Evolutionary conservation across 83 land plant genomes (phyloP).

Genomic region (Diphasiastrum complanatum): DNA sequence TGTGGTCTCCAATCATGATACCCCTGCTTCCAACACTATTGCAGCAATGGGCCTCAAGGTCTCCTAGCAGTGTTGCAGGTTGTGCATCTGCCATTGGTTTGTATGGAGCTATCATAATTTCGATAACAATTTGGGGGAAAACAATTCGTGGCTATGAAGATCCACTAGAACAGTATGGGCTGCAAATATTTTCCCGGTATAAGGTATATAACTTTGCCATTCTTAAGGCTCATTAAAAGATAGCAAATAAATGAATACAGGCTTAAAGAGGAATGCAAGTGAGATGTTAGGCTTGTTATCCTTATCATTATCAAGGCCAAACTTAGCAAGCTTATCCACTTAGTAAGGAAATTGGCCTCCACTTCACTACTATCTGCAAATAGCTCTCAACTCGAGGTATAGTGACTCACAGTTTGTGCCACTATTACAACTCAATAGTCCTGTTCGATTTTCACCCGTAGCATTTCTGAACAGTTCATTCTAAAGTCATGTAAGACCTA

Average conservation of each 20-base stretch:
- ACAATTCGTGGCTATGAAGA: conserved; percentile 80
- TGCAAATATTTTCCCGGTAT: conserved; percentile 38
- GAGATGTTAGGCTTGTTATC: background rate
- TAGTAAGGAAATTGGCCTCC: too few relatives aligned
- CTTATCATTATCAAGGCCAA: background rate
- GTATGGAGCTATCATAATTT: conserved; percentile 57
- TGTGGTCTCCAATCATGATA: conserved; percentile 86
- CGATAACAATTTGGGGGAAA: conserved; percentile 81
- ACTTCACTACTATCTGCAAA: too few relatives aligned
- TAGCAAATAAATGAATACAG: background rate
- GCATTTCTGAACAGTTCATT: too few relatives aligned
- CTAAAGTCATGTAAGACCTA: too few relatives aligned
- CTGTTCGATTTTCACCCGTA: too few relatives aligned
- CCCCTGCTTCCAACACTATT: conserved; percentile 79
- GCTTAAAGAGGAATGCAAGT: background rate
- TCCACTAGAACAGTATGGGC: conserved; percentile 72
- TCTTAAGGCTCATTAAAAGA: background rate
- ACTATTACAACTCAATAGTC: too few relatives aligned
- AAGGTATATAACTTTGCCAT: conserved; percentile 48
- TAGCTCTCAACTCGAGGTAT: too few relatives aligned
- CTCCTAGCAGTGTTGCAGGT: conserved; percentile 45
- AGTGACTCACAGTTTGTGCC: too few relatives aligned
- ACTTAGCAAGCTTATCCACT: background rate
- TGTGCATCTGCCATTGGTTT: conserved; percentile 62
- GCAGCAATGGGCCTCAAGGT: conserved; percentile 58